Conservation (phyloP, 2,329 filamentous ascomycete genomes). For the Calycina herbarum region DNA sequence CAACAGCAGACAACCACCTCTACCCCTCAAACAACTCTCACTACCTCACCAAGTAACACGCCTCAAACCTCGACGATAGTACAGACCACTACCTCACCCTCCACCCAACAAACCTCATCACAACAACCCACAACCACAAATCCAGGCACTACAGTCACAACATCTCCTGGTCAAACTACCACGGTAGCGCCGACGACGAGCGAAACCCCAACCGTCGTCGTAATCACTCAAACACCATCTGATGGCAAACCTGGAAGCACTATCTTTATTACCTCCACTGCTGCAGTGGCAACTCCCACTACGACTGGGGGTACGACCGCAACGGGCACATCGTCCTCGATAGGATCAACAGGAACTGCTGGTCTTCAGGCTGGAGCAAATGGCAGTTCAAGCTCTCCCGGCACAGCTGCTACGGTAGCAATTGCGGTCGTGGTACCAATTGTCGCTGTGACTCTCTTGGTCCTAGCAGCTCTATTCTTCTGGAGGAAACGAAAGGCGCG, state of each 20-base stretch:
- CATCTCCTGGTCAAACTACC: slow-evolving; percentile 24
- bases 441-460: slow-evolving; percentile 78
- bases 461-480: slow-evolving; percentile 74
- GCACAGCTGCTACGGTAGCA: slow-evolving; percentile 72
- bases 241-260: slow-evolving; percentile 11
- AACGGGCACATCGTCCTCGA: slow-evolving; percentile 27
- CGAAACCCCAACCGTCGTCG: slow-evolving; percentile 24
- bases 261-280: slow-evolving; percentile 16
- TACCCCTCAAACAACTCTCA: slow-evolving; percentile 17
- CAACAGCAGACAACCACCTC: slow-evolving; percentile 7
- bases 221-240: slow-evolving; percentile 17
- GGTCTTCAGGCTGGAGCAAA: slow-evolving; percentile 17
- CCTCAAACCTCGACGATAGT: slow-evolving; percentile 19
- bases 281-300: slow-evolving; percentile 5
- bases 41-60: slow-evolving; percentile 24
- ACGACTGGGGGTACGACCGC: slow-evolving; percentile 11
- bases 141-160: not conserved
- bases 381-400: slow-evolving; percentile 41
- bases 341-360: slow-evolving; percentile 30
- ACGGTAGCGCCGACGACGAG: slow-evolving; percentile 17
- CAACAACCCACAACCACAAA: slow-evolving; percentile 8
- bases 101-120: slow-evolving; percentile 9
- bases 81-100: slow-evolving; percentile 18
- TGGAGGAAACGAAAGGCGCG: slow-evolving; percentile 88
- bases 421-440: slow-evolving; percentile 94